These are phyloP conservation scores for Fusarium algeriense DNA, from an alignment of 2,329 filamentous ascomycete genomes.

Conservation along the genomic window DNA sequence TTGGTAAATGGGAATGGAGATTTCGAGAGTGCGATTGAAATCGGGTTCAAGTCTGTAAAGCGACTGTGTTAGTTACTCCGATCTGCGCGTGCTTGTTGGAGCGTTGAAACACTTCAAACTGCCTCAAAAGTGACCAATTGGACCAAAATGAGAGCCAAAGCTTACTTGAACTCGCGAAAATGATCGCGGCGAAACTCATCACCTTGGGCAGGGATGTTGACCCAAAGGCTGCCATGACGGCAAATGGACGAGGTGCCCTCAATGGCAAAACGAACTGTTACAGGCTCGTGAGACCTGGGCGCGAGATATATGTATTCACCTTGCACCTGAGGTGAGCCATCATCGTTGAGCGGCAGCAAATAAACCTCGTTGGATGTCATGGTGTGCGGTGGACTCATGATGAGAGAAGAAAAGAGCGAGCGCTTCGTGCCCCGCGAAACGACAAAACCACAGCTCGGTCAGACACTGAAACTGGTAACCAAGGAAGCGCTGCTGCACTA, in stretches of 20 bases:
- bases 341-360: constrained; percentile 89
- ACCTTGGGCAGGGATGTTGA: constrained; percentile 88
- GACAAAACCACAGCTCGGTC: constrained; percentile 38
- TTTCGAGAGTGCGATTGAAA: constrained; percentile 92
- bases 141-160: constrained; percentile 10
- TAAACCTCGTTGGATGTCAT: constrained; percentile 81
- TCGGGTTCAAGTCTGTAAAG: constrained; percentile 80
- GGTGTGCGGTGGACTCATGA: constrained; percentile 68
- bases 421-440: constrained; percentile 47
- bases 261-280: constrained; percentile 88
- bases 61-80: constrained; percentile 25
- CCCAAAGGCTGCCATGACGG: constrained; percentile 93
- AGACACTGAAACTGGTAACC: constrained; percentile 37
- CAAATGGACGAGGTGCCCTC: constrained; percentile 97
- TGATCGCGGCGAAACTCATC: constrained; percentile 79
- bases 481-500: constrained; percentile 37
- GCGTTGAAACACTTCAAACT: background rate
- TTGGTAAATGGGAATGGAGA: constrained; percentile 85
- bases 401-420: constrained; percentile 50
- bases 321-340: constrained; percentile 89
- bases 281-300: constrained; percentile 77
- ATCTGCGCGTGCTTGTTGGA: background rate
- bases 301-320: constrained; percentile 94
- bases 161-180: constrained; percentile 92
- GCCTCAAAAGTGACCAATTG: constrained; percentile 15